Percentiles rank a stretch among this genome's conserved stretches.
Conservation (phyloP, 164 flowering plant genomes). For the Brasenia schreberi region DNA sequence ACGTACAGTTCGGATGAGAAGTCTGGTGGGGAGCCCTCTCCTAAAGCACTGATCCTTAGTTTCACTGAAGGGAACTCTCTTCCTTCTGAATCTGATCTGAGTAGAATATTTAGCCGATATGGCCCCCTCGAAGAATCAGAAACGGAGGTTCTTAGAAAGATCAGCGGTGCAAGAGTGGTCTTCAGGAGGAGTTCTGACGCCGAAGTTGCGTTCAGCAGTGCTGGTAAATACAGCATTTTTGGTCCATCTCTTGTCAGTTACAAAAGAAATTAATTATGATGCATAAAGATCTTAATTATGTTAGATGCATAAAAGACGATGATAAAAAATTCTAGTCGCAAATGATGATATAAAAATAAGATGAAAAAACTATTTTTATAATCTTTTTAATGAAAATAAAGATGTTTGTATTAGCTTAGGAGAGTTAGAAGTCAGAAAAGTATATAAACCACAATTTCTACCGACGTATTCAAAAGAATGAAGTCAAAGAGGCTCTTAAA, state of each 20-base stretch:
- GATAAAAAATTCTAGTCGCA: too few relatives aligned
- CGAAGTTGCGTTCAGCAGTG: slow-evolving; percentile 80
- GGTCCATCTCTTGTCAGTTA: slow-evolving; percentile 61
- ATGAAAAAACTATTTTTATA: too few relatives aligned
- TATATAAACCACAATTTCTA: too few relatives aligned
- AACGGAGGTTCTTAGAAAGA: slow-evolving; percentile 51
- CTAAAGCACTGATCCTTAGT: slow-evolving; percentile 51
- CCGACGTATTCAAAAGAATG: too few relatives aligned
- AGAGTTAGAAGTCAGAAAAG: too few relatives aligned
- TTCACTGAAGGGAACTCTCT: slow-evolving; percentile 49
- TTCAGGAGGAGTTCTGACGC: slow-evolving; percentile 59
- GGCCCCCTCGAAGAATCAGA: slow-evolving; percentile 52
- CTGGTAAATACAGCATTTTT: slow-evolving; percentile 68
- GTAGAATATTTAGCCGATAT: slow-evolving; percentile 47
- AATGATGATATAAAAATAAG: too few relatives aligned
- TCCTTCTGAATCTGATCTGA: slow-evolving; percentile 47
- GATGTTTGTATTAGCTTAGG: too few relatives aligned
- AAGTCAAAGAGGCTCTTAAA: too few relatives aligned
- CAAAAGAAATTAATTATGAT: slow-evolving; percentile 29
- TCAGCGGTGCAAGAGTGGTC: slow-evolving; percentile 55
- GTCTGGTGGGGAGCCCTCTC: slow-evolving; percentile 17
- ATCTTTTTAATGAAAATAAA: too few relatives aligned
- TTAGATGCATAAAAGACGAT: too few relatives aligned
- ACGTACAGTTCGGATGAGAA: slow-evolving; percentile 9
- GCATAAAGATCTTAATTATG: too few relatives aligned